phyloP scores from a whole-genome alignment of 805 yeast genomes.

The Vanderwaltozyma polyspora region DNA sequence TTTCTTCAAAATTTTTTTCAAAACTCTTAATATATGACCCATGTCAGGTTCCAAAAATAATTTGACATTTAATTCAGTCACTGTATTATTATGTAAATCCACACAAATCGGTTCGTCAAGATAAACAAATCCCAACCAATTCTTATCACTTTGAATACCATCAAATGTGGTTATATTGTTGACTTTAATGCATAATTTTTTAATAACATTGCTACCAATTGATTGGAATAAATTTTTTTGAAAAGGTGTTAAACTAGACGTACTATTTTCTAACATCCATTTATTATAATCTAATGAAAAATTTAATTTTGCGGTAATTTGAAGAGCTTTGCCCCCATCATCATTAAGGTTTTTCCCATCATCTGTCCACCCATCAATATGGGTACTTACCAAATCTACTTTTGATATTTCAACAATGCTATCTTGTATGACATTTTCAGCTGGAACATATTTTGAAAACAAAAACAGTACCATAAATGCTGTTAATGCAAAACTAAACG shows the following conservation, averaged over 20 bases:
- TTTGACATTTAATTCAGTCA: constrained; percentile 14
- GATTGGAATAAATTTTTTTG: constrained; percentile 8
- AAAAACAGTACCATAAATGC: too few species aligned
- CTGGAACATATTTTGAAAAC: too few species aligned
- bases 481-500: too few species aligned
- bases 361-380: constrained; percentile 23
- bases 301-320: constrained; percentile 8
- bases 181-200: constrained; percentile 15
- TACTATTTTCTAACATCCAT: constrained; percentile 5
- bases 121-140: constrained; percentile 10
- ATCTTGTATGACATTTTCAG: constrained; percentile 11
- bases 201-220: constrained; percentile 13
- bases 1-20: constrained; percentile 21
- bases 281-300: constrained; percentile 13
- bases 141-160: constrained; percentile 5
- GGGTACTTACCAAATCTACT: constrained; percentile 11
- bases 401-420: constrained; percentile 13
- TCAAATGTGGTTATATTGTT: constrained; percentile 21
- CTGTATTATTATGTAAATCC: constrained; percentile 11
- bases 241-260: constrained; percentile 1
- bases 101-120: constrained; percentile 17
- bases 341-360: constrained; percentile 5
- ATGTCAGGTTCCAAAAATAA: constrained; percentile 19
- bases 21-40: constrained; percentile 13
- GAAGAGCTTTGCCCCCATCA: constrained; percentile 15